Conservation (phyloP, 2,329 filamentous ascomycete genomes). For the Fusarium sororula region DNA sequence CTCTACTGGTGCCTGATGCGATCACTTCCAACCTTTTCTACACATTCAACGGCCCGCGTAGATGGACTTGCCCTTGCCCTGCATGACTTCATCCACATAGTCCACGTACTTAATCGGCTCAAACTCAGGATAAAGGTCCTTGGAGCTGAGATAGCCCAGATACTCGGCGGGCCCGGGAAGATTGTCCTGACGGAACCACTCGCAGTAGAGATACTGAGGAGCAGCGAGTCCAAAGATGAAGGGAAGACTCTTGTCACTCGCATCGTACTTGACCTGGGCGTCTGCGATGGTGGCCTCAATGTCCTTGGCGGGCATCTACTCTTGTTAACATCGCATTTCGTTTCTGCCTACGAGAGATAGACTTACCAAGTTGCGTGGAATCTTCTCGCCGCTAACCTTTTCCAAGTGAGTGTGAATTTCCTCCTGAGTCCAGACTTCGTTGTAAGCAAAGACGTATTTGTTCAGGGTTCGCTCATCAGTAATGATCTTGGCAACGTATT, state of each 20-base stretch:
- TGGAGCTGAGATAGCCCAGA: constrained; percentile 20
- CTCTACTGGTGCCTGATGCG: not conserved
- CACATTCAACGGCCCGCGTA: constrained; percentile 2
- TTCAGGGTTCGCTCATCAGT: constrained; percentile 63
- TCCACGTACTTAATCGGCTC: constrained; percentile 15
- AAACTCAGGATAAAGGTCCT: constrained; percentile 31
- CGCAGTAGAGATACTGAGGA: constrained; percentile 24
- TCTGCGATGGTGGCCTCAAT: constrained; percentile 2
- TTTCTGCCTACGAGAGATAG: too few relatives aligned
- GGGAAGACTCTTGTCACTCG: not conserved
- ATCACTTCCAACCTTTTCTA: not conserved
- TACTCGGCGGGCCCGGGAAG: constrained; percentile 20
- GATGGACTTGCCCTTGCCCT: constrained; percentile 9
- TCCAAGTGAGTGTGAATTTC: constrained; percentile 58
- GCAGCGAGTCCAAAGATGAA: not conserved
- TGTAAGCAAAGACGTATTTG: constrained; percentile 59
- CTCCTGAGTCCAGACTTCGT: constrained; percentile 56
- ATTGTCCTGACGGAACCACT: constrained; percentile 31
- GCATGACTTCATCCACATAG: constrained; percentile 21
- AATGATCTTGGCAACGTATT: constrained; percentile 61
- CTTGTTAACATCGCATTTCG: not conserved
- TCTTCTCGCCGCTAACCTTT: constrained; percentile 57
- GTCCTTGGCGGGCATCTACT: constrained; percentile 13
- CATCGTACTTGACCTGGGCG: constrained; percentile 1
- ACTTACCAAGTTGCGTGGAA: constrained; percentile 41